Evolutionary conservation across 352 stramenopile species (phyloP).

Genomic region (Globisporangium carolinianum): DNA sequence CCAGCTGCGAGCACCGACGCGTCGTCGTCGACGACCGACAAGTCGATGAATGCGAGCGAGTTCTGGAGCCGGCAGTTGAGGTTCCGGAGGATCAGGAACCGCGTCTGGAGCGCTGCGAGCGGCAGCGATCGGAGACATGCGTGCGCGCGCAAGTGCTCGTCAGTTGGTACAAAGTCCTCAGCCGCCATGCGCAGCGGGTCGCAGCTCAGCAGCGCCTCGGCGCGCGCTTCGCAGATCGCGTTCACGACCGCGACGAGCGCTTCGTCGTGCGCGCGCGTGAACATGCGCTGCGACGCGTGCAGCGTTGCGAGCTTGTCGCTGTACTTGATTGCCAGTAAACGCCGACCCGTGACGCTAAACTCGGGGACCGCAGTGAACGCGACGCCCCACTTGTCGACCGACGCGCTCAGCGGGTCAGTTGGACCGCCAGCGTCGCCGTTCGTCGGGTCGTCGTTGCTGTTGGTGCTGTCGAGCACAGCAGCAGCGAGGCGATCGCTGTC

Average conservation of each 20-base stretch:
- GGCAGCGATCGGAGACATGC: slow-evolving; percentile 37
- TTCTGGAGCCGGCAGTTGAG: slow-evolving; percentile 86
- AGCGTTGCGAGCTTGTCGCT: slow-evolving; percentile 45
- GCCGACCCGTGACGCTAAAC: slow-evolving; percentile 71
- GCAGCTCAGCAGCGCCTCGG: slow-evolving; percentile 66
- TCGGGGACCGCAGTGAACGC: slow-evolving; percentile 81
- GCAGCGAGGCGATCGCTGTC: not conserved
- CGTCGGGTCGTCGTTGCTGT: not conserved
- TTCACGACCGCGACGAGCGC: slow-evolving; percentile 80
- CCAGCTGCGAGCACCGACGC: slow-evolving; percentile 58
- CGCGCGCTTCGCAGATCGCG: slow-evolving; percentile 71
- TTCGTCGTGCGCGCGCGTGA: slow-evolving; percentile 56
- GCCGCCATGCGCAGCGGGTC: slow-evolving; percentile 79
- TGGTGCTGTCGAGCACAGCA: not conserved
- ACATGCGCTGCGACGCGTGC: slow-evolving; percentile 62
- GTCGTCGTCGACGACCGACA: slow-evolving; percentile 46
- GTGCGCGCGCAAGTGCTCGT: slow-evolving; percentile 56
- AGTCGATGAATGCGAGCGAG: slow-evolving; percentile 81
- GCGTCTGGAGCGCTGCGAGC: slow-evolving; percentile 53
- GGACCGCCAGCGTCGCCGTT: not conserved
- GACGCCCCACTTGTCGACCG: slow-evolving; percentile 78
- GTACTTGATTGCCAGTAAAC: slow-evolving; percentile 72
- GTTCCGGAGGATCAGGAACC: slow-evolving; percentile 82
- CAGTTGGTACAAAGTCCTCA: slow-evolving; percentile 68
- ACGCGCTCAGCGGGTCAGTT: slow-evolving; percentile 8